Percentiles rank a stretch among this genome's conserved stretches.
phyloP scores from a whole-genome alignment of 2,329 filamentous ascomycete genomes.

The Apiospora marii region DNA sequence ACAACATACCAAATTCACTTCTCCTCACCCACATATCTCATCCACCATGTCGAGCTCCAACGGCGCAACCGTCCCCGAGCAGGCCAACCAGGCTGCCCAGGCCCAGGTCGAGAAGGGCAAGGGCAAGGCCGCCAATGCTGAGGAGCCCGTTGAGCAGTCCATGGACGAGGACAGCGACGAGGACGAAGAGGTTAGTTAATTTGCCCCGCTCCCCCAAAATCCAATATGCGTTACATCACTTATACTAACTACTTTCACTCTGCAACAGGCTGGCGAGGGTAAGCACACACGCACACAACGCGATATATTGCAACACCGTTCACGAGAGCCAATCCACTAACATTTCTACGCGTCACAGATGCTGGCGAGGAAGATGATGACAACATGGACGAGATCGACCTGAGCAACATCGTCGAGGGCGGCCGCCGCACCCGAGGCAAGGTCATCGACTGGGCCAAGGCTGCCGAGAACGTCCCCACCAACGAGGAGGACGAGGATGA shows the following conservation, averaged over 20 bases:
- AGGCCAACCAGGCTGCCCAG: slow-evolving; percentile 50
- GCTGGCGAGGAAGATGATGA: slow-evolving; percentile 77
- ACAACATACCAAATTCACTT: slow-evolving; percentile 21
- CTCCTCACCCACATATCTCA: slow-evolving; percentile 18
- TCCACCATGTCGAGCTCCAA: slow-evolving; percentile 58
- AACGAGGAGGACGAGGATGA: slow-evolving; percentile 85
- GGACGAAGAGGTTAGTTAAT: slow-evolving; percentile 64
- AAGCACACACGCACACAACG: slow-evolving; percentile 11
- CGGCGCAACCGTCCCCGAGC: slow-evolving; percentile 54
- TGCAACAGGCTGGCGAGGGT: slow-evolving; percentile 8
- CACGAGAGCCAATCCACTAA: slow-evolving; percentile 37
- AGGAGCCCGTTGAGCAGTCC: slow-evolving; percentile 64
- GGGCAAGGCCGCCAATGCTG: slow-evolving; percentile 75
- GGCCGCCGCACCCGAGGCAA: slow-evolving; percentile 89
- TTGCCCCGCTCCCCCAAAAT: background rate
- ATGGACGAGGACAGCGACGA: slow-evolving; percentile 83
- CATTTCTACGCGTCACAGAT: slow-evolving; percentile 44
- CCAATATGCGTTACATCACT: slow-evolving; percentile 27
- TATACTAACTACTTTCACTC: slow-evolving; percentile 5
- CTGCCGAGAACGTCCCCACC: slow-evolving; percentile 77
- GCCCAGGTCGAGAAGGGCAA: slow-evolving; percentile 77
- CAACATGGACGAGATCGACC: slow-evolving; percentile 90
- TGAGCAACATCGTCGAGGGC: slow-evolving; percentile 82
- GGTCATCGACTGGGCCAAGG: slow-evolving; percentile 92
- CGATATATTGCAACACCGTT: background rate